Conservation (phyloP, 2,329 filamentous ascomycete genomes). For the Endocalyx cinctus region DNA sequence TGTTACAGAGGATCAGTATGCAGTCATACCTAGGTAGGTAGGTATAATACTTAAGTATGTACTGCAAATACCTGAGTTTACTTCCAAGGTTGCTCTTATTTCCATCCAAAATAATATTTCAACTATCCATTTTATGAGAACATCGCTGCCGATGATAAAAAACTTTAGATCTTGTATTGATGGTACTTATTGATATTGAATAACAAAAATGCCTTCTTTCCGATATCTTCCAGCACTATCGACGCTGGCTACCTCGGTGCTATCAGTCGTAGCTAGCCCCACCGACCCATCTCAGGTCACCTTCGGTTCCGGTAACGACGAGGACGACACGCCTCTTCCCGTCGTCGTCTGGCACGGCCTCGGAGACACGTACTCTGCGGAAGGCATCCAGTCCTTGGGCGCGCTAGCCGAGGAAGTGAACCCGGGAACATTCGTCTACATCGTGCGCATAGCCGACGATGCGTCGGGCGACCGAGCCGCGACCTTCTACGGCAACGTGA, state of each 20-base stretch:
- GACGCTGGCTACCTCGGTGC: constrained; percentile 10
- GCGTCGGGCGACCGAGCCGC: constrained; percentile 68
- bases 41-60: no score
- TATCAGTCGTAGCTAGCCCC: constrained; percentile 12
- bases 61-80: no score
- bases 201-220: constrained; percentile 11
- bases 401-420: constrained; percentile 67
- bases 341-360: constrained; percentile 91
- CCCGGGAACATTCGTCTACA: constrained; percentile 81
- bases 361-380: constrained; percentile 69
- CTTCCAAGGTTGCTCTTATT: no score
- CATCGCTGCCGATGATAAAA: no score
- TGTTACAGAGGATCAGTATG: no score
- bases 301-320: constrained; percentile 27
- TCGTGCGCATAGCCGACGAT: constrained; percentile 66
- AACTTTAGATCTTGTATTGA: no score
- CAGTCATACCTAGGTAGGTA: no score
- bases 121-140: no score
- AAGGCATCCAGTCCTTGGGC: constrained; percentile 68
- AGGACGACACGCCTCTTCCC: constrained; percentile 68
- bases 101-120: no score
- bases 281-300: constrained; percentile 1
- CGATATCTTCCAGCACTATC: constrained; percentile 7
- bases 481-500: constrained; percentile 89
- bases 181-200: no score